Evolutionary conservation across 129 eudicot species (phyloP).

Genomic region (Ambrosia artemisiifolia): DNA sequence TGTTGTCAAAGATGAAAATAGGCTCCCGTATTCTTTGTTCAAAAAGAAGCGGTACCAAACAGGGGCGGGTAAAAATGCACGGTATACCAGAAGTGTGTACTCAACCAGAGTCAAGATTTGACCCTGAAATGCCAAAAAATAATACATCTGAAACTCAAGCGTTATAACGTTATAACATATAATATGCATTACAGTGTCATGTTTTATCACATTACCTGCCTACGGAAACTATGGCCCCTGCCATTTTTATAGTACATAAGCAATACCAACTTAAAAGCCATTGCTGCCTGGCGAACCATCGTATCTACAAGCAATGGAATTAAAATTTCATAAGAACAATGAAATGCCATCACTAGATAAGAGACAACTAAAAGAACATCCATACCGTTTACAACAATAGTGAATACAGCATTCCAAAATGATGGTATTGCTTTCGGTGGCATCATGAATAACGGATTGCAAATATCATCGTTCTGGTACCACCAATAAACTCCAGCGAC

Average conservation of each 20-base stretch:
- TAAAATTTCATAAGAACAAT: conserved; percentile 2
- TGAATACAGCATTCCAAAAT: conserved; percentile 75
- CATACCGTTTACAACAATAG: conserved; percentile 72
- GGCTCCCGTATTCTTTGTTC: conserved; percentile 76
- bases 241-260: conserved; percentile 78
- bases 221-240: conserved; percentile 70
- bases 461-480: conserved; percentile 60
- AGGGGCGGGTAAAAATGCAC: conserved; percentile 68
- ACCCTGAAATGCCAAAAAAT: conserved; percentile 32
- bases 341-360: conserved; percentile 1
- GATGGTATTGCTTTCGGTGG: conserved; percentile 81
- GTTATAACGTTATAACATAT: not conserved
- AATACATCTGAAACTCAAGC: not conserved
- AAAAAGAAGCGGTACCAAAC: conserved; percentile 73
- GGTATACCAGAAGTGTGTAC: conserved; percentile 52
- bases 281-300: conserved; percentile 74
- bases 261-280: conserved; percentile 65
- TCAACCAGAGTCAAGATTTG: conserved; percentile 71
- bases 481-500: conserved; percentile 74
- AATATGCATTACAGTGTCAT: not conserved
- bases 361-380: not conserved
- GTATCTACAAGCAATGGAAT: conserved; percentile 47
- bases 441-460: conserved; percentile 64
- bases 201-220: conserved; percentile 53
- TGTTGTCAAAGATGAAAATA: conserved; percentile 60